Evolutionary conservation across 345 rosid species (phyloP).

Genomic region (Balakata baccata): DNA sequence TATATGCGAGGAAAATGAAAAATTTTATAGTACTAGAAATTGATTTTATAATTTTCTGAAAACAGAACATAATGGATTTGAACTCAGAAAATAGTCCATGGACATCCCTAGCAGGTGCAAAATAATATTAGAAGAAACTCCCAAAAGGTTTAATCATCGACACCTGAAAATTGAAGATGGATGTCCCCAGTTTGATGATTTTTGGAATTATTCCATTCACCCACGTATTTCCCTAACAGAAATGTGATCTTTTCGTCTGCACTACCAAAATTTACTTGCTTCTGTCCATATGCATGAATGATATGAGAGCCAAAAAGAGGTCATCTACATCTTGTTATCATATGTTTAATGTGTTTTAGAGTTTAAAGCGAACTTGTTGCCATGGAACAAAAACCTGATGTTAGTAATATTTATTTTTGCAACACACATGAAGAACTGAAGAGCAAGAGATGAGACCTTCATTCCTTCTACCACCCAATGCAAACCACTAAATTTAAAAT

Average conservation of each 20-base stretch:
- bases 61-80: too few species aligned
- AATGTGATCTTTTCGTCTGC: neutral
- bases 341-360: neutral
- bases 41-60: too few species aligned
- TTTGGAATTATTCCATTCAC: neutral
- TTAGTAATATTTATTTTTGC: neutral
- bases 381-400: neutral
- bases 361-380: neutral
- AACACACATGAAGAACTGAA: neutral
- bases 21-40: too few species aligned
- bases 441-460: neutral
- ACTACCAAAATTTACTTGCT: neutral
- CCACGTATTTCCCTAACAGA: neutral
- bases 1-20: too few species aligned
- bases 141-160: neutral
- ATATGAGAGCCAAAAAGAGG: neutral
- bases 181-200: too few species aligned
- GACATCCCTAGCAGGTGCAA: neutral
- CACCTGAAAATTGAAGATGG: neutral
- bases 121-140: neutral
- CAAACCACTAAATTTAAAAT: neutral
- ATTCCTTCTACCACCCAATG: neutral
- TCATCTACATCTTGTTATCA: neutral
- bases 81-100: too few species aligned
- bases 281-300: neutral